Evolutionary conservation across 176 grass and related monocot genomes (phyloP), one percentile per base, ranked within the genome.

Genomic region (Carex kokanica): DNA sequence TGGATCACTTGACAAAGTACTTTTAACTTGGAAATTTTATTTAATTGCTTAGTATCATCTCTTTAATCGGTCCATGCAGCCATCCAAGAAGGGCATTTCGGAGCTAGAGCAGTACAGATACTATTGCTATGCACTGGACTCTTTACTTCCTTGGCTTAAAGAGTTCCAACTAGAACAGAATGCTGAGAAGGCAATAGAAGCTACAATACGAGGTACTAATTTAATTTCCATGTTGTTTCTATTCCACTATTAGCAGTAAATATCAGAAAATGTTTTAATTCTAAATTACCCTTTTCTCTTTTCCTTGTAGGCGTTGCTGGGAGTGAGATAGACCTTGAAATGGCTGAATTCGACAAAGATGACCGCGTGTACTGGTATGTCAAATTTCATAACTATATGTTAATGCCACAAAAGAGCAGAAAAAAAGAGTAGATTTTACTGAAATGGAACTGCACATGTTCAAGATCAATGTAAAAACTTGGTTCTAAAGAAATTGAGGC

Each of bases 131-230:
- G 71, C 79, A 32, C 41, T 90, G 60, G 5, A 34, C 6, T 81
- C 78, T 38, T 51, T 97, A 70, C 78, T 94, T 73, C 92, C 94
- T 70, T 94, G 92, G 88, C 49, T 94, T 64, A 91, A 85, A 82
- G 72, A 92, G 45, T 45, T 97, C 29, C 81, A 8, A 60, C 78
- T 61, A 52, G 88, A 97, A 29, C 94, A 90, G 57, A 82, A 38
- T 73, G 41, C 66, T 29, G 94, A 97, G 81, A 97, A 84, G 85
- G 71, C 88, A 84, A 47, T 92, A n/a, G 90, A 97, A 84, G 86
- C 88, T 80, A 84, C 81, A 84, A 88, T 94, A 86, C 86, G 1
- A 89, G 94, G 94, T 97, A 86, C 53, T 65, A 70, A 61, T 66
- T 79, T 83, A 32, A 68, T 41, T 45, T 57, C 8, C 21, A 69